These are phyloP conservation scores for Tulasnella sp. DNA, from an alignment of 768 basidiomycete species.

Conservation along the genomic window DNA sequence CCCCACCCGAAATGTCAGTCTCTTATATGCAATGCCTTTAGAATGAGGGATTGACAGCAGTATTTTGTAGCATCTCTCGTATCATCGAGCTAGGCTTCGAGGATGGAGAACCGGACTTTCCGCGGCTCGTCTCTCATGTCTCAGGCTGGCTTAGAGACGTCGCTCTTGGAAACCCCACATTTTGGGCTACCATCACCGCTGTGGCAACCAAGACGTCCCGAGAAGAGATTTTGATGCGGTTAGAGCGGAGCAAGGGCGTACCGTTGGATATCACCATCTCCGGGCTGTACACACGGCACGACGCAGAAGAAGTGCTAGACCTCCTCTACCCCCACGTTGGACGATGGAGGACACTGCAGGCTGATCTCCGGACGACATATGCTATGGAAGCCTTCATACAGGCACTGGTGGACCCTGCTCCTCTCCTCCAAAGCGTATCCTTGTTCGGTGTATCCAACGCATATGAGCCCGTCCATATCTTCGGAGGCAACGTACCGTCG, in stretches of 20 bases:
- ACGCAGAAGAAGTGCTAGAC: neutral
- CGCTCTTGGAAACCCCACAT: neutral
- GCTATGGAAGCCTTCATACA: neutral
- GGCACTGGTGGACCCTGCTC: neutral
- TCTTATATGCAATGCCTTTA: neutral
- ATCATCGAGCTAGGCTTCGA: neutral
- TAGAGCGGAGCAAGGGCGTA: neutral
- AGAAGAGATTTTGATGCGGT: neutral
- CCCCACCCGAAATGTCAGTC: neutral
- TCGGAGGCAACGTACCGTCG: neutral
- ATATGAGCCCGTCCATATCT: neutral
- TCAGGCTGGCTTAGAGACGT: neutral
- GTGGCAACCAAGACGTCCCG: neutral
- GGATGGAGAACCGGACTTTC: neutral
- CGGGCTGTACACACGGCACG: neutral
- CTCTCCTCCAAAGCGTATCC: neutral
- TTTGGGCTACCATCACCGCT: neutral
- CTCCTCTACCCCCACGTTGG: neutral
- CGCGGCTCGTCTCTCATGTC: neutral
- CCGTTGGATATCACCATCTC: neutral
- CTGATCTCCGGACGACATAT: neutral
- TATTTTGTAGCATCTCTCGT: neutral
- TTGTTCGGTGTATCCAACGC: neutral
- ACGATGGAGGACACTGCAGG: neutral
- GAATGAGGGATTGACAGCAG: neutral